phyloP scores from a whole-genome alignment of 208 protist species.

The Trypanosoma grayi region DNA sequence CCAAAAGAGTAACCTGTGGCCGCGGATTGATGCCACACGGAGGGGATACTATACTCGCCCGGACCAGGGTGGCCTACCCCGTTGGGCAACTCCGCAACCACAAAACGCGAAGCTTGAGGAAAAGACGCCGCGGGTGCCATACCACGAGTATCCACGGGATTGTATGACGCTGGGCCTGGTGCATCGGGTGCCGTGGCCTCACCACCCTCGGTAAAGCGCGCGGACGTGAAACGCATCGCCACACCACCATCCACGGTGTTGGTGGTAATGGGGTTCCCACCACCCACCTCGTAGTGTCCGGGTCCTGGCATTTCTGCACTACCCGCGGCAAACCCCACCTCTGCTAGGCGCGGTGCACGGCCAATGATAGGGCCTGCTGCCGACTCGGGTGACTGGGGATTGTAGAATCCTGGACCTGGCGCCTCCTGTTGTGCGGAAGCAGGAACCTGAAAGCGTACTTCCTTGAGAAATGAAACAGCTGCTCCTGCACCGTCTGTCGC shows the following conservation, averaged over 20 bases:
- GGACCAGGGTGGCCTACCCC: slow-evolving; percentile 10
- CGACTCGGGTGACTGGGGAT: background rate
- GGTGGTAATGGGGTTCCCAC: background rate
- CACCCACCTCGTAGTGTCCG: slow-evolving; percentile 16
- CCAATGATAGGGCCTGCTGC: slow-evolving; percentile 11
- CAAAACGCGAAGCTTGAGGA: slow-evolving; percentile 23
- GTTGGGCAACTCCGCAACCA: background rate
- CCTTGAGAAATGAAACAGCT: slow-evolving; percentile 18
- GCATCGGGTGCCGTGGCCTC: slow-evolving; percentile 6
- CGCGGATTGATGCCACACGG: slow-evolving; percentile 1
- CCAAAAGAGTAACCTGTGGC: slow-evolving; percentile 24
- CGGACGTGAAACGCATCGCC: slow-evolving; percentile 19
- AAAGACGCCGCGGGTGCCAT: slow-evolving; percentile 2
- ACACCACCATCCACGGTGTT: slow-evolving; percentile 17
- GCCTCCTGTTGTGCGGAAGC: background rate
- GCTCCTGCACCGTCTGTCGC: background rate
- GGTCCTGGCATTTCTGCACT: slow-evolving; percentile 12
- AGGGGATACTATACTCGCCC: slow-evolving; percentile 36
- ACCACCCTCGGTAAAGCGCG: slow-evolving; percentile 6
- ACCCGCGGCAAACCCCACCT: background rate
- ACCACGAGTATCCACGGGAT: background rate
- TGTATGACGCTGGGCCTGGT: slow-evolving; percentile 25
- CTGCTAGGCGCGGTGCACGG: slow-evolving; percentile 28
- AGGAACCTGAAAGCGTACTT: slow-evolving; percentile 15
- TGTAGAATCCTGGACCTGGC: slow-evolving; percentile 25